Percentiles rank a stretch among this genome's conserved stretches.
Conservation (phyloP, 306 rosid genomes). For the Vicia faba region DNA sequence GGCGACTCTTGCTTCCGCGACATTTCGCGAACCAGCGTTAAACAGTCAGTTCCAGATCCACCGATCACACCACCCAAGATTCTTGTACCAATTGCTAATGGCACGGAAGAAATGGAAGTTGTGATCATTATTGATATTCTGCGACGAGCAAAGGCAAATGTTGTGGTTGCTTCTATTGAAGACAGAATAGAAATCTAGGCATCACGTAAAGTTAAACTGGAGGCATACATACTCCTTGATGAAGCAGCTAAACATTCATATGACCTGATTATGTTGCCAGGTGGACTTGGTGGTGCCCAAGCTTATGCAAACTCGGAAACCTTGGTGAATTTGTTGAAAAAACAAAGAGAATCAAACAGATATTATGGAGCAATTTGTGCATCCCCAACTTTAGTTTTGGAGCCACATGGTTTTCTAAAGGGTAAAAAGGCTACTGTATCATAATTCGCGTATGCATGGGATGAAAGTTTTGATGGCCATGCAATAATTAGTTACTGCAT, state of each 20-base stretch:
- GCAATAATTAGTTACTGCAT: too few relatives aligned
- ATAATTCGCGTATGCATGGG: too few relatives aligned
- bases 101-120: constrained; percentile 97
- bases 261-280: constrained; percentile 87
- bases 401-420: constrained; percentile 91
- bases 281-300: constrained; percentile 97
- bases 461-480: too few relatives aligned
- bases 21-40: too few relatives aligned
- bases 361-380: constrained; percentile 97
- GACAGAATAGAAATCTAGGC: constrained; percentile 67
- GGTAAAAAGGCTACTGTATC: too few relatives aligned
- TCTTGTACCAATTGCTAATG: constrained; percentile 90
- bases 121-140: constrained; percentile 73
- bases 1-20: too few relatives aligned
- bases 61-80: too few relatives aligned
- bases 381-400: constrained; percentile 87
- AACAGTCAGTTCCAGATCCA: too few relatives aligned
- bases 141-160: constrained; percentile 81
- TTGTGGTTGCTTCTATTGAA: constrained; percentile 85
- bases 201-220: constrained; percentile 77
- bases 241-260: constrained; percentile 71
- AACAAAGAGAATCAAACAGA: constrained; percentile 69
- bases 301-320: constrained; percentile 79
- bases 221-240: constrained; percentile 79
- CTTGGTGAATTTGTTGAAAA: constrained; percentile 67